Conservation (phyloP, 2,329 filamentous ascomycete genomes). For the Rhexocercosporidium sp. region DNA sequence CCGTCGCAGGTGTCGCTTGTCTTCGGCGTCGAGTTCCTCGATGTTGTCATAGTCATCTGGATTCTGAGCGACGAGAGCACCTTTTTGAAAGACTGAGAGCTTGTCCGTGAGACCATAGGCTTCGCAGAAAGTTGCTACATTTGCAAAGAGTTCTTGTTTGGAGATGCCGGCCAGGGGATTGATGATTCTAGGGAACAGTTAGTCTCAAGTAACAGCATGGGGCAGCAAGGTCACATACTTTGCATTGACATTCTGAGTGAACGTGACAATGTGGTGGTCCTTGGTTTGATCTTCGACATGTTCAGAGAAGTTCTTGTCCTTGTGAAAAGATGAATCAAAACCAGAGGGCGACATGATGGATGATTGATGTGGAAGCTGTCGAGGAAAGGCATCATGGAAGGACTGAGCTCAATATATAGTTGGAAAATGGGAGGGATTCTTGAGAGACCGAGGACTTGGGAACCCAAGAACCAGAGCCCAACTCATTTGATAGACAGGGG, state of each 20-base stretch:
- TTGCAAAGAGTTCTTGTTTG: conserved; percentile 52
- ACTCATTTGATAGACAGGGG: not conserved
- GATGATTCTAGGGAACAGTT: conserved; percentile 49
- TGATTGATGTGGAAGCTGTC: not conserved
- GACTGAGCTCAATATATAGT: conserved; percentile 1
- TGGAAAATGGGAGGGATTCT: not conserved
- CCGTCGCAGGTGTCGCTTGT: conserved; percentile 64
- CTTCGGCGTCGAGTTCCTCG: conserved; percentile 60
- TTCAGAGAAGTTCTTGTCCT: conserved; percentile 5
- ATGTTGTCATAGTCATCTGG: conserved; percentile 68
- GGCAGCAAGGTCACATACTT: conserved; percentile 11
- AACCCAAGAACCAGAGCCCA: not conserved
- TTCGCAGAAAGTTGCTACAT: conserved; percentile 65
- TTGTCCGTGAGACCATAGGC: conserved; percentile 64
- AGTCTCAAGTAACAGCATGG: conserved; percentile 9
- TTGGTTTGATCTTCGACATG: conserved; percentile 17
- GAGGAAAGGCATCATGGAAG: not conserved
- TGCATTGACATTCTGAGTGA: conserved; percentile 18
- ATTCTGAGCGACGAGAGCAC: conserved; percentile 76
- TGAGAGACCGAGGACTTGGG: not conserved
- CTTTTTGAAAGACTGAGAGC: conserved; percentile 65
- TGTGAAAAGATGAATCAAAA: conserved; percentile 1
- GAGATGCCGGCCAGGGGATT: conserved; percentile 63
- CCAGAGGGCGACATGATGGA: not conserved
- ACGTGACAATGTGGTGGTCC: conserved; percentile 6